Conservation (phyloP, 1,139 yeast species). For the Geotrichum fermentans region DNA sequence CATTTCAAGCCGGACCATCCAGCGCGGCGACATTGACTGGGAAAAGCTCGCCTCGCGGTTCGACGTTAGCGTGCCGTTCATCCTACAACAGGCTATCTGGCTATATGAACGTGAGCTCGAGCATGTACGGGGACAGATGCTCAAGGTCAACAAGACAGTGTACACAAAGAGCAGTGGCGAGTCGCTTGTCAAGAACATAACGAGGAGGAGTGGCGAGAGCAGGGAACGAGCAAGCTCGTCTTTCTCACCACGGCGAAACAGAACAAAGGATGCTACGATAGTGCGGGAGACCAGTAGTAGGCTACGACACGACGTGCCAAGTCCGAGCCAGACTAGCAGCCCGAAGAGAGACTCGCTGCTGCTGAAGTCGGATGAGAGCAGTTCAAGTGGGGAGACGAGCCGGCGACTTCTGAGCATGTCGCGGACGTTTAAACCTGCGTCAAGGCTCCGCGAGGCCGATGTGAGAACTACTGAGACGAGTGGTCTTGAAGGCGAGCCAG, state of each 20-base stretch:
- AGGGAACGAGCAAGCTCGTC: conserved; percentile 15
- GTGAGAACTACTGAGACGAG: conserved; percentile 2
- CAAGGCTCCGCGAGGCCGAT: conserved; percentile 5
- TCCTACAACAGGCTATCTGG: conserved; percentile 47
- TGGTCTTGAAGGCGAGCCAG: neutral
- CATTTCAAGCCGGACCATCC: conserved; percentile 36
- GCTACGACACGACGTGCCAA: neutral
- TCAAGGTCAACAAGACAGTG: conserved; percentile 21
- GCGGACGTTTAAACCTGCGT: conserved; percentile 15
- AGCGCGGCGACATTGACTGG: conserved; percentile 41
- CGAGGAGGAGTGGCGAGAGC: neutral
- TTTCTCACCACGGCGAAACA: conserved; percentile 13
- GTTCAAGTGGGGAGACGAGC: conserved; percentile 3
- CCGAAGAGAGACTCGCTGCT: neutral
- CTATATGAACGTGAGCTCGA: conserved; percentile 44
- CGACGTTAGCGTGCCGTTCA: conserved; percentile 40
- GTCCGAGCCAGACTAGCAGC: neutral
- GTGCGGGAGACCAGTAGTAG: neutral
- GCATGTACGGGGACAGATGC: conserved; percentile 40
- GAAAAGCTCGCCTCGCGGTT: conserved; percentile 31
- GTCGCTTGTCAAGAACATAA: neutral
- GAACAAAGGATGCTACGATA: neutral
- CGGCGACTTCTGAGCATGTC: conserved; percentile 22
- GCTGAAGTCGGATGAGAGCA: conserved; percentile 1
- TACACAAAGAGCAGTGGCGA: conserved; percentile 4